These are phyloP conservation scores for Candida sojae DNA, from an alignment of 1,139 yeast species.

Conservation along the genomic window DNA sequence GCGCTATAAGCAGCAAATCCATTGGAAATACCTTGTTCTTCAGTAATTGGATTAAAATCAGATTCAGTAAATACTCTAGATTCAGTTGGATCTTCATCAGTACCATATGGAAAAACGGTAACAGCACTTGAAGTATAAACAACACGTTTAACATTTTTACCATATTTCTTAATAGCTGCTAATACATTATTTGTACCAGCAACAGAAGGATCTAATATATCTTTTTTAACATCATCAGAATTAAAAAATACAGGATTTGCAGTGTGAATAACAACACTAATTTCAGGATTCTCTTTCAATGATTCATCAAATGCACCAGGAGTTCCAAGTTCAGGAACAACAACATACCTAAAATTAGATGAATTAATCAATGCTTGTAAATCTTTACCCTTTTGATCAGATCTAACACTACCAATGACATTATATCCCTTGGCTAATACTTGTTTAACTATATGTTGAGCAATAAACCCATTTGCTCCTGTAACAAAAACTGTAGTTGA, in stretches of 20 bases:
- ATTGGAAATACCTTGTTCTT: conserved; percentile 28
- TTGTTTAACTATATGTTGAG: conserved; percentile 29
- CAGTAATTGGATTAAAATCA: conserved; percentile 39
- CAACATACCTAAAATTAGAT: conserved; percentile 28
- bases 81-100: conserved; percentile 11
- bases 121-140: conserved; percentile 32
- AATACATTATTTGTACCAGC: conserved; percentile 32
- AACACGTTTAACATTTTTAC: conserved; percentile 25
- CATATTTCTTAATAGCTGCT: conserved; percentile 22
- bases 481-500: conserved; percentile 18
- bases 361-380: conserved; percentile 11
- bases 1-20: conserved; percentile 26
- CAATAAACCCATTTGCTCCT: conserved; percentile 34
- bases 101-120: conserved; percentile 18
- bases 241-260: conserved; percentile 33
- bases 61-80: conserved; percentile 24
- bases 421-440: conserved; percentile 25
- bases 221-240: conserved; percentile 25
- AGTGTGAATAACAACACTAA: conserved; percentile 29
- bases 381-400: conserved; percentile 29
- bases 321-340: conserved; percentile 26
- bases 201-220: conserved; percentile 32
- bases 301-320: conserved; percentile 33
- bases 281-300: conserved; percentile 28
- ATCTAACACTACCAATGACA: conserved; percentile 40